Base-by-base conservation (phyloP, 805 yeast species). In the Candida ortonii region DNA sequence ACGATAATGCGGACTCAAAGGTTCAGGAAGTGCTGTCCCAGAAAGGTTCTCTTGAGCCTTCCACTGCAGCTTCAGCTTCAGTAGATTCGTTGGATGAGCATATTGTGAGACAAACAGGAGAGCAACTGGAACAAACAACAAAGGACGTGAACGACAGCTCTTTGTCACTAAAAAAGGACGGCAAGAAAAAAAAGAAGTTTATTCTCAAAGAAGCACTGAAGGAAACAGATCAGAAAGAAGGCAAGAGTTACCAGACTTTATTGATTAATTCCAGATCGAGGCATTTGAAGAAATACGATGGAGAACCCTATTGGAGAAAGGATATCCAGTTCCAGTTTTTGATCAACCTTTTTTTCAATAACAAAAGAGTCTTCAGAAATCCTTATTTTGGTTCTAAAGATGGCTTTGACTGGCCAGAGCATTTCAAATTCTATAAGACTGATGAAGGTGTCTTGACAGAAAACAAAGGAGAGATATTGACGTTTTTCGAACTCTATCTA, bases 271-370 rank as follows among this genome's bases (percentile, higher is more conserved):
- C 60, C 3, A 46, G 62, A 30, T 43, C 59, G 4, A 65, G 84
- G 28, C 88, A 81, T 57, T 59, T 90, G 48, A 90, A 90, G 60
- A 90, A 89, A 54, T 70, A 78, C 13, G 97, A 90, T 53, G 96
- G 97, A 5, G 94, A 84, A 50, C 95, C 95, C 14, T 78, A 89
- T 39, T 84, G 93, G 83, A 70, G 97, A 30, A 71, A 65, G 36
- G 97, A 90, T 50, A 81, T 90, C 37, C 96, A 88, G 58, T 84
- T 79, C 58, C 88, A 82, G 46, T 85, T 89, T 46, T 62, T 90
- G 35, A 64, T 69, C 30, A 65, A 67, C 17, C 60, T 90, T 7
- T 83, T 90, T 50, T 68, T 71, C 49, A 82, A 87, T 53, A 65
- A 71, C 18, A 62, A 71, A 26, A 61, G 71, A 22, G 85, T 84